Evolutionary conservation across 805 yeast species (phyloP).

Genomic region (Lachancea meyersii): DNA sequence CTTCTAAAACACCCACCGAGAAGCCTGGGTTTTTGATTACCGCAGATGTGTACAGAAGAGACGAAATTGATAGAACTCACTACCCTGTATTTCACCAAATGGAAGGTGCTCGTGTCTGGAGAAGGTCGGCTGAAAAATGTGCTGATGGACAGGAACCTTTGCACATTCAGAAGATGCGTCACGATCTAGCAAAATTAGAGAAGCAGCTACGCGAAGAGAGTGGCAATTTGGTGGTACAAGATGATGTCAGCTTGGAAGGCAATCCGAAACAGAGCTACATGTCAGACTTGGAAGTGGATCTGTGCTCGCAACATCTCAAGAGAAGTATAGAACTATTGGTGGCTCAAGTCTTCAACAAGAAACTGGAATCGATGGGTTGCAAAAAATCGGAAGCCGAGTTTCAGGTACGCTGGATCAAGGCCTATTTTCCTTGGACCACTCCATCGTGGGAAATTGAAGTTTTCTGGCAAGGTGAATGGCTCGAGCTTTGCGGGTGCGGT

Average conservation of each 20-base stretch:
- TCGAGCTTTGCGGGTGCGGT: conserved; percentile 96
- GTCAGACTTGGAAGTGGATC: conserved; percentile 59
- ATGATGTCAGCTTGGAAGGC: conserved; percentile 48
- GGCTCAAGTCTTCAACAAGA: conserved; percentile 63
- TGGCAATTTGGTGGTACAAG: conserved; percentile 65
- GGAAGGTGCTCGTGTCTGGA: conserved; percentile 94
- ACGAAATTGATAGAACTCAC: conserved; percentile 91
- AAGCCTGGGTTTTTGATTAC: conserved; percentile 85
- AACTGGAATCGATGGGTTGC: conserved; percentile 34
- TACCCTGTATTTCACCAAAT: conserved; percentile 97
- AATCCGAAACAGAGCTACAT: conserved; percentile 82
- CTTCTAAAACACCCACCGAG: conserved; percentile 4
- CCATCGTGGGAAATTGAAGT: conserved; percentile 99
- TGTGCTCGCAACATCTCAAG: conserved; percentile 73
- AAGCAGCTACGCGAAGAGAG: conserved; percentile 29
- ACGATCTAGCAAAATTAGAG: conserved; percentile 63
- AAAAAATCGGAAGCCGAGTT: conserved; percentile 44
- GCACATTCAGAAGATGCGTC: conserved; percentile 41
- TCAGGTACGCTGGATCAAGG: conserved; percentile 89
- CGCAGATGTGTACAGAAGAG: conserved; percentile 94
- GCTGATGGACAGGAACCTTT: conserved; percentile 16
- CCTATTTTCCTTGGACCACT: conserved; percentile 96
- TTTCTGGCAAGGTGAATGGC: conserved; percentile 98
- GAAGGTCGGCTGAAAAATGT: conserved; percentile 33
- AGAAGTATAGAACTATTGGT: conserved; percentile 80